These are phyloP conservation scores for Asterophora lycoperdoides DNA, from an alignment of 768 basidiomycete genomes.

Conservation along the genomic window DNA sequence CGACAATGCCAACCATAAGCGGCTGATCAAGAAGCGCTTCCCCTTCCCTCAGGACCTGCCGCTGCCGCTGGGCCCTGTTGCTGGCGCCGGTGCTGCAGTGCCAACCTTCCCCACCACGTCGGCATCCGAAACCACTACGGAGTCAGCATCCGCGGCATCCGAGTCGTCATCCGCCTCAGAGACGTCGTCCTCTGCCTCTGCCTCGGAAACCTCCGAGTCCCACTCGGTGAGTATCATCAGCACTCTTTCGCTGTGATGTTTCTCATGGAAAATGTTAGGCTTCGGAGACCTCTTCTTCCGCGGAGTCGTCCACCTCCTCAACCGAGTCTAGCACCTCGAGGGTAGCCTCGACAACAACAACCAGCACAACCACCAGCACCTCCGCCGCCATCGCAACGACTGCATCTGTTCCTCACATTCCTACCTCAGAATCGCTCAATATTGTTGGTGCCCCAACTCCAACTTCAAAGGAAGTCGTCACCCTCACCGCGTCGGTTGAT, in stretches of 20 bases:
- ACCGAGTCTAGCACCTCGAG: constrained; percentile 10
- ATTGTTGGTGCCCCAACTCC: constrained; percentile 16
- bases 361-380: no score
- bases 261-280: constrained; percentile 2
- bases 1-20: constrained; percentile 55
- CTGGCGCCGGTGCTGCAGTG: constrained; percentile 30
- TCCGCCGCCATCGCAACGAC: neutral
- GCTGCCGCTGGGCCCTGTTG: constrained; percentile 20
- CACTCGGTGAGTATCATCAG: constrained; percentile 9
- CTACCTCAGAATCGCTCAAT: constrained; percentile 21
- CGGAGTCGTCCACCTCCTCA: neutral
- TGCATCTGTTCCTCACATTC: neutral
- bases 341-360: neutral
- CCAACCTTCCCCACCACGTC: constrained; percentile 16
- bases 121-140: constrained; percentile 9
- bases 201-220: constrained; percentile 9
- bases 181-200: constrained; percentile 12
- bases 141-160: neutral
- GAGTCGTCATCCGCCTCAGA: constrained; percentile 9
- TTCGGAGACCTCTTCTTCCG: constrained; percentile 3
- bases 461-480: constrained; percentile 21
- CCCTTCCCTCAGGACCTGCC: constrained; percentile 24
- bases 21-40: constrained; percentile 66
- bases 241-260: neutral
- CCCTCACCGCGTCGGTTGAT: constrained; percentile 26